A percentile compares a stretch with the other conserved stretches of the same genome.
These are phyloP conservation scores for Ganoderma leucocontextum DNA, from an alignment of 1,284 basidiomycete genomes.

Conservation along the genomic window DNA sequence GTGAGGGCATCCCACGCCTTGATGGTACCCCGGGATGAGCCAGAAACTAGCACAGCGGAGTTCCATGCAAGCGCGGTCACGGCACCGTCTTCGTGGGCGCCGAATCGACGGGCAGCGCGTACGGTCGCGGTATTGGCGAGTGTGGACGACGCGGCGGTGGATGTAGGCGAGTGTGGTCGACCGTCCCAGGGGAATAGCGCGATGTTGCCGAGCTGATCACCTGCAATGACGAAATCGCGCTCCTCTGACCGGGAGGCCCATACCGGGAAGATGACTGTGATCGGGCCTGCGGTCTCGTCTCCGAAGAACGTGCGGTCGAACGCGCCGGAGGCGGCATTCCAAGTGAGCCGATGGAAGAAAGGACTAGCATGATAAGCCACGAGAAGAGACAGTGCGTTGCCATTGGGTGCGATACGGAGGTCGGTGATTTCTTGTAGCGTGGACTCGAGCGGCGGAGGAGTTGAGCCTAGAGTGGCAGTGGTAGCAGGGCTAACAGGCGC, in stretches of 20 bases:
- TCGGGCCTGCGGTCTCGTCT: constrained; percentile 55
- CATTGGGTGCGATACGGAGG: constrained; percentile 37
- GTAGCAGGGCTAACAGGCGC: constrained; percentile 27
- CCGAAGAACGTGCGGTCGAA: constrained; percentile 58
- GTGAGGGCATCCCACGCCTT: constrained; percentile 75
- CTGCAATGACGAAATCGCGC: constrained; percentile 60
- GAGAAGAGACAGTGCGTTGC: constrained; percentile 44
- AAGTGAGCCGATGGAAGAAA: constrained; percentile 54
- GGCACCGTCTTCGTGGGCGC: constrained; percentile 65
- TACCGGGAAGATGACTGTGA: constrained; percentile 56
- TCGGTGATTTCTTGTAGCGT: constrained; percentile 28
- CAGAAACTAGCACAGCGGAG: constrained; percentile 63
- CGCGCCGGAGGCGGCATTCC: constrained; percentile 44
- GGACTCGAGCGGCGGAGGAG: constrained; percentile 22
- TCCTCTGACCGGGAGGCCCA: constrained; percentile 50
- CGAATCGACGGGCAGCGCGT: constrained; percentile 55
- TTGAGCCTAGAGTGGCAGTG: constrained; percentile 15
- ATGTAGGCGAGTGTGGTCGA: constrained; percentile 19
- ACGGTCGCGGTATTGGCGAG: constrained; percentile 1
- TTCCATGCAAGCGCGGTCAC: constrained; percentile 74
- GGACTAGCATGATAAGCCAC: constrained; percentile 55
- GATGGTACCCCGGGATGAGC: constrained; percentile 69
- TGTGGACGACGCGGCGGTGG: constrained; percentile 10
- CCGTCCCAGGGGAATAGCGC: constrained; percentile 65
- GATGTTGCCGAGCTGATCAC: constrained; percentile 66